Percentiles rank a stretch among this genome's conserved stretches.
Conservation (phyloP, 495 filamentous ascomycete species). For the Trichoderma orchidacearum region DNA sequence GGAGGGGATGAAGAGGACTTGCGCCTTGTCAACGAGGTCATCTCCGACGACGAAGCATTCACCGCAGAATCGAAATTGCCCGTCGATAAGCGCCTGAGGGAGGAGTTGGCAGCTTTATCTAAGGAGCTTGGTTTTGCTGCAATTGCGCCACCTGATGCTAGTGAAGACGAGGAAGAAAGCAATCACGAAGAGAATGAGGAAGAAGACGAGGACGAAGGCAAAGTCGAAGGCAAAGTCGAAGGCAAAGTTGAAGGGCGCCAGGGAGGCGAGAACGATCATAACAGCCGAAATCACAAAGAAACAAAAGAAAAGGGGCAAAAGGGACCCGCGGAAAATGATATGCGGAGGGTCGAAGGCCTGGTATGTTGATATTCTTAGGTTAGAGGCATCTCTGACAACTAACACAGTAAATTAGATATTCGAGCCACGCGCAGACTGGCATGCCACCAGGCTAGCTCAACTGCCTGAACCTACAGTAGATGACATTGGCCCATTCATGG, state of each 20-base stretch:
- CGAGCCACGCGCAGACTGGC: constrained; percentile 75
- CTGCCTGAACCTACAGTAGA: constrained; percentile 33
- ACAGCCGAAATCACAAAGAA: constrained; percentile 11
- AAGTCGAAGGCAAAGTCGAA: constrained; percentile 10
- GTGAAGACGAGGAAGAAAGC: constrained; percentile 14
- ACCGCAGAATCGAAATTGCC: constrained; percentile 13
- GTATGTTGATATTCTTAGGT: not conserved
- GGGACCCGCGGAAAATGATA: constrained; percentile 1
- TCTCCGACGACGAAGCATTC: constrained; percentile 49
- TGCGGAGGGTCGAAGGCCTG: not conserved
- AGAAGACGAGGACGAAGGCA: constrained; percentile 14
- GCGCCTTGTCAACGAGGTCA: constrained; percentile 45
- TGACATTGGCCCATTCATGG: constrained; percentile 33
- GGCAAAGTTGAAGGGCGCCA: constrained; percentile 10
- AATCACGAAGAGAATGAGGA: constrained; percentile 10
- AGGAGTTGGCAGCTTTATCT: constrained; percentile 29
- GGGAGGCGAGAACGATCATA: constrained; percentile 3
- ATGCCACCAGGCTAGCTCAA: constrained; percentile 47
- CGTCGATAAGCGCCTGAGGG: constrained; percentile 20
- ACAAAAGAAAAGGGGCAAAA: constrained; percentile 4
- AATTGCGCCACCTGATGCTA: constrained; percentile 16
- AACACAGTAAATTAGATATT: constrained; percentile 39
- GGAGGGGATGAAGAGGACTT: constrained; percentile 68
- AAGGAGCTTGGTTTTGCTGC: constrained; percentile 33
- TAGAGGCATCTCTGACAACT: constrained; percentile 8